Conservation (phyloP, 352 stramenopile species). For the Stephanocyclus meneghinianus region DNA sequence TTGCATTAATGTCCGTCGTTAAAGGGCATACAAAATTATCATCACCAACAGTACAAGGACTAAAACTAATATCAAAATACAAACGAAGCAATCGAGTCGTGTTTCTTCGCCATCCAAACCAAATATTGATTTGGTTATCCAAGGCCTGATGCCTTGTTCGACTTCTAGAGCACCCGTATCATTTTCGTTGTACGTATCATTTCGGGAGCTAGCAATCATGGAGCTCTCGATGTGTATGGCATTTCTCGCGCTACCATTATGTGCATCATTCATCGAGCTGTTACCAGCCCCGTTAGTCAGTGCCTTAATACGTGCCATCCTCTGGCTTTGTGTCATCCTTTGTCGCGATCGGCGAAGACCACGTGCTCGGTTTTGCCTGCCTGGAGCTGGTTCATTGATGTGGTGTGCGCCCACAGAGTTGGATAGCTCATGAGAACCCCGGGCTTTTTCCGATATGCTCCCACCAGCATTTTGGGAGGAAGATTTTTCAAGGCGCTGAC, state of each 20-base stretch:
- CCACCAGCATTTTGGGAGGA: not conserved
- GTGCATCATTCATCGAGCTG: not conserved
- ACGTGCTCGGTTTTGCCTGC: constrained; percentile 8
- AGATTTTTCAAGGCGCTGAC: not conserved
- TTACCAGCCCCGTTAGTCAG: not conserved
- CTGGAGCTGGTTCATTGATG: constrained; percentile 18
- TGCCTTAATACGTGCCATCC: constrained; percentile 3
- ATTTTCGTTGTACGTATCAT: not conserved
- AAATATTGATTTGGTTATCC: not conserved
- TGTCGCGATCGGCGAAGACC: not conserved
- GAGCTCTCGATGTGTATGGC: not conserved
- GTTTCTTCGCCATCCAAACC: constrained; percentile 5
- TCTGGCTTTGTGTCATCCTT: constrained; percentile 2
- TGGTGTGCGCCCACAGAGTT: constrained; percentile 16
- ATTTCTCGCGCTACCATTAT: not conserved
- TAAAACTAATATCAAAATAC: not conserved
- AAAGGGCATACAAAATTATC: not conserved
- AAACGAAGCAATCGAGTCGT: not conserved
- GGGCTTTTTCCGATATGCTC: not conserved
- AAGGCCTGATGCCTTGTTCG: not conserved
- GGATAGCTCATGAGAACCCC: not conserved
- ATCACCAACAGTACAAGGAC: constrained; percentile 8
- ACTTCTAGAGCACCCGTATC: not conserved
- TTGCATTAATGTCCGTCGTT: not conserved
- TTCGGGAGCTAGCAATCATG: not conserved